These are phyloP conservation scores for Melampsora allii-populina DNA, from an alignment of 1,284 basidiomycete genomes.

Conservation along the genomic window DNA sequence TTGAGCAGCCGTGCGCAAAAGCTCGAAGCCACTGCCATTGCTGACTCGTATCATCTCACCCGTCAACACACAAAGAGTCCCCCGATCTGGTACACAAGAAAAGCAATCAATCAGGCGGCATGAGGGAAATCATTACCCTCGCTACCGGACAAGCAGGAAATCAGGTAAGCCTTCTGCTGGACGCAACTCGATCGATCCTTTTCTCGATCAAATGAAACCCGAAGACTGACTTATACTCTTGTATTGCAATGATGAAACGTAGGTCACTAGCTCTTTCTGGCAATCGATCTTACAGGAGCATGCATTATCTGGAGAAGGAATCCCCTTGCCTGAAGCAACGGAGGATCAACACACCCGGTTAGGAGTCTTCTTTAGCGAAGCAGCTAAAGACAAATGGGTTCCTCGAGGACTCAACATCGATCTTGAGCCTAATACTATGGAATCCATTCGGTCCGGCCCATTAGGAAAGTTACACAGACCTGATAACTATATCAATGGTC, in stretches of 20 bases:
- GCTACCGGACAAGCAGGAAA: constrained; percentile 61
- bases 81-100: too few species aligned
- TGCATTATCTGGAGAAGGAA: constrained; percentile 67
- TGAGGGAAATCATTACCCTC: constrained; percentile 46
- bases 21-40: too few species aligned
- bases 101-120: background rate
- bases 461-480: constrained; percentile 52
- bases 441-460: constrained; percentile 52
- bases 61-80: too few species aligned
- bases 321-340: constrained; percentile 53
- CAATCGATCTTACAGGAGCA: constrained; percentile 73
- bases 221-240: background rate
- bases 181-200: constrained; percentile 5
- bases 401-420: constrained; percentile 50
- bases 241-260: background rate
- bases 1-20: too few species aligned
- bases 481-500: constrained; percentile 51
- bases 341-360: constrained; percentile 48
- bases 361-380: constrained; percentile 53
- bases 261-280: constrained; percentile 72
- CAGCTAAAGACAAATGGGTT: constrained; percentile 52
- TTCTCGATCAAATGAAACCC: background rate
- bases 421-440: constrained; percentile 53
- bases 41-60: too few species aligned
- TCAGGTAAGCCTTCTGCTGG: constrained; percentile 55